Conservation (phyloP, 2,329 filamentous ascomycete genomes). For the Ascochyta pisi region DNA sequence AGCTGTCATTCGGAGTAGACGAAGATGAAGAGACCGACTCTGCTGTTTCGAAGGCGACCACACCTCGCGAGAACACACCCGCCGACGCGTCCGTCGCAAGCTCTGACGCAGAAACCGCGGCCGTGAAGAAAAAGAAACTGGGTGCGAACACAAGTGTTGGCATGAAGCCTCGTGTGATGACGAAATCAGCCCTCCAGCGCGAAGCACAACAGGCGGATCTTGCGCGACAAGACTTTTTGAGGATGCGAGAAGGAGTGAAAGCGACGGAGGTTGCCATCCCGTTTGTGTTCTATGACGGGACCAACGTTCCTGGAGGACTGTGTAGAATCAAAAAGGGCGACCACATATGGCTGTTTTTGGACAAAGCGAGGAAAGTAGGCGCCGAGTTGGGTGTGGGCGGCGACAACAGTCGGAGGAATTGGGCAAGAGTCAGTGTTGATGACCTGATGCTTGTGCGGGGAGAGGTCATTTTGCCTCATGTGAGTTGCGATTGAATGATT, state of each 20-base stretch:
- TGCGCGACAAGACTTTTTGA: slow-evolving; percentile 79
- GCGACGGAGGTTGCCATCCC: slow-evolving; percentile 88
- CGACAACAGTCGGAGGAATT: slow-evolving; percentile 74
- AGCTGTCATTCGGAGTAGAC: slow-evolving; percentile 73
- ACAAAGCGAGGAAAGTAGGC: slow-evolving; percentile 88
- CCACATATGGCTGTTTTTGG: slow-evolving; percentile 89
- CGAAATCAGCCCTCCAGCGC: slow-evolving; percentile 76
- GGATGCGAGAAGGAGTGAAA: slow-evolving; percentile 85
- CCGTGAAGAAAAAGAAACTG: slow-evolving; percentile 58
- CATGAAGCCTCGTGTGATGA: slow-evolving; percentile 71
- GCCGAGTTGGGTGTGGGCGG: slow-evolving; percentile 78
- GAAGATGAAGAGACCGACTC: slow-evolving; percentile 68
- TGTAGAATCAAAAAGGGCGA: slow-evolving; percentile 94
- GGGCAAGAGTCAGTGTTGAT: slow-evolving; percentile 93
- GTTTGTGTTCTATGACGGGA: slow-evolving; percentile 97
- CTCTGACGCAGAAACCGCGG: slow-evolving; percentile 37
- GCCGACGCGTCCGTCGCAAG: slow-evolving; percentile 45
- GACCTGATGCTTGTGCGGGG: slow-evolving; percentile 93
- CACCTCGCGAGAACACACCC: slow-evolving; percentile 49
- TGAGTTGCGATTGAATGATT: slow-evolving; percentile 52
- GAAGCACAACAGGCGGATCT: slow-evolving; percentile 80
- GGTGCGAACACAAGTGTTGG: slow-evolving; percentile 67
- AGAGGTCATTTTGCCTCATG: slow-evolving; percentile 91
- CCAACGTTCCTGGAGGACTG: slow-evolving; percentile 82
- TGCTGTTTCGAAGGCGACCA: slow-evolving; percentile 43